A percentile compares a stretch with the other conserved stretches of the same genome.
phyloP scores from a whole-genome alignment of 768 basidiomycete genomes.

The Holtermanniella nyarrowii region DNA sequence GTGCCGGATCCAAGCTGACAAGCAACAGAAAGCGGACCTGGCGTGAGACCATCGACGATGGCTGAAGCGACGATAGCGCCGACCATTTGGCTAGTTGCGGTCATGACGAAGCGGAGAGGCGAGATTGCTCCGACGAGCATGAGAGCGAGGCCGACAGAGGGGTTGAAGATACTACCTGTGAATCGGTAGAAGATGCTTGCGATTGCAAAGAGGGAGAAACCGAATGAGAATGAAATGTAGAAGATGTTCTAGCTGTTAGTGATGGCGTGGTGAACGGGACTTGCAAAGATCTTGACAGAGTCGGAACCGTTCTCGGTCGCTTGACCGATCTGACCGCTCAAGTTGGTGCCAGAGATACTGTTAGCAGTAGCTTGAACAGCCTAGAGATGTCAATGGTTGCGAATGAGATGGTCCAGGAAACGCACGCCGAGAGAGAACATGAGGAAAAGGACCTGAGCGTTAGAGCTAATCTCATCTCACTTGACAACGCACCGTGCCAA shows the following conservation, averaged over 20 bases:
- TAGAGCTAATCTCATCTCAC: background rate
- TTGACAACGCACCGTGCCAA: slow-evolving; percentile 18
- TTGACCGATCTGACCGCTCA: background rate
- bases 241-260: slow-evolving; percentile 12
- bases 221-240: slow-evolving; percentile 31
- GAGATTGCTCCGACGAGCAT: slow-evolving; percentile 29
- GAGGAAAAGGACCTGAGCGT: slow-evolving; percentile 24
- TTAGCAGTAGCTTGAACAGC: slow-evolving; percentile 25
- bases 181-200: slow-evolving; percentile 37
- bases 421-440: slow-evolving; percentile 28
- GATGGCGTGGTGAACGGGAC: background rate
- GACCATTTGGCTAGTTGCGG: slow-evolving; percentile 25
- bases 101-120: slow-evolving; percentile 30
- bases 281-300: slow-evolving; percentile 15
- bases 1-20: slow-evolving; percentile 25
- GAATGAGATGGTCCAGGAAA: background rate
- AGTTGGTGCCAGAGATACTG: slow-evolving; percentile 9
- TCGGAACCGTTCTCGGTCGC: slow-evolving; percentile 8
- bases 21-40: slow-evolving; percentile 18
- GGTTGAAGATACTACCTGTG: slow-evolving; percentile 37
- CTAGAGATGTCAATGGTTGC: slow-evolving; percentile 6
- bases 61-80: slow-evolving; percentile 31
- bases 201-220: slow-evolving; percentile 29
- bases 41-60: slow-evolving; percentile 33
- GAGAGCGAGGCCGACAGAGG: slow-evolving; percentile 33